A percentile compares a stretch with the other conserved stretches of the same genome.
These are phyloP conservation scores for Spiraea crenata DNA, from an alignment of 331 rosid genomes.

Conservation along the genomic window DNA sequence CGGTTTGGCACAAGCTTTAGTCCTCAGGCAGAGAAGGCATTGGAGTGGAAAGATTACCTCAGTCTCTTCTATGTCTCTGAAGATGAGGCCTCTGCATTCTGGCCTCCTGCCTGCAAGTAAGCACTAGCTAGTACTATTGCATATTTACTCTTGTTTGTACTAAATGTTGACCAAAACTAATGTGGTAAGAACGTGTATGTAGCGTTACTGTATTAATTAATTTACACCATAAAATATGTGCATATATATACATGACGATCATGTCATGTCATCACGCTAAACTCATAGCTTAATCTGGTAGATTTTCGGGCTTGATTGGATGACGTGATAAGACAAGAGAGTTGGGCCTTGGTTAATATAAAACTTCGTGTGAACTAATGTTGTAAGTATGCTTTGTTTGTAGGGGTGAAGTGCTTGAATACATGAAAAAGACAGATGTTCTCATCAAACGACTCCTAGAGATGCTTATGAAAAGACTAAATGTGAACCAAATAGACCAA, in stretches of 20 bases:
- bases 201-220: too few relatives aligned
- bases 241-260: too few relatives aligned
- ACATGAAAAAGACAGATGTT: conserved; percentile 31
- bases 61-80: conserved; percentile 54
- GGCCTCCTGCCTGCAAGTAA: conserved; percentile 59
- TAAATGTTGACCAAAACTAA: too few relatives aligned
- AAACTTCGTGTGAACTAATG: too few relatives aligned
- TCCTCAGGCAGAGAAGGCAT: conserved; percentile 46
- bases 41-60: conserved; percentile 64
- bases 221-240: too few relatives aligned
- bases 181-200: too few relatives aligned
- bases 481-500: conserved; percentile 34
- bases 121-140: background rate
- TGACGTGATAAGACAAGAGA: too few relatives aligned
- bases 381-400: background rate
- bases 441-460: conserved; percentile 30
- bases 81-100: conserved; percentile 39
- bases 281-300: too few relatives aligned
- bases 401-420: conserved; percentile 47
- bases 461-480: conserved; percentile 37
- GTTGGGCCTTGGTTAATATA: too few relatives aligned
- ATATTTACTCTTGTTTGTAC: too few relatives aligned
- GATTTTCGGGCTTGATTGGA: too few relatives aligned
- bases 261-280: too few relatives aligned
- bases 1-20: conserved; percentile 52